Evolutionary conservation across 2,329 filamentous ascomycete genomes (phyloP), one percentile per base, ranked within the genome.

Genomic region (Fusarium brevicatenulatum): DNA sequence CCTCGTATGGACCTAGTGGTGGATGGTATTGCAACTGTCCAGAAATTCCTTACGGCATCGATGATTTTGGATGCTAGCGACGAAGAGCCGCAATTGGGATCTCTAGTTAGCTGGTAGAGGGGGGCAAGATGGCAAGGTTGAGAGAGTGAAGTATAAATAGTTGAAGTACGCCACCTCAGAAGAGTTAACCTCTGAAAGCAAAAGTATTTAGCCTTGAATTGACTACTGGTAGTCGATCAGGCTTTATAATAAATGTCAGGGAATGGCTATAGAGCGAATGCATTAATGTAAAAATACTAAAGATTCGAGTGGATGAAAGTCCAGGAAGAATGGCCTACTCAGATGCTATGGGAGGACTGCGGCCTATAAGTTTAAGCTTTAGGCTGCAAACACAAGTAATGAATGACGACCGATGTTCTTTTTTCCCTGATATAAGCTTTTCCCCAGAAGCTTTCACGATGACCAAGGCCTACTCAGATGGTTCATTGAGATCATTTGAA

Each of bases 201-300:
- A 11, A 23, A 34, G 23, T 13, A 1, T n/a, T 4, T 9, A 12
- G 28, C 8, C 21, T 16, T 21, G 25, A 15, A 18, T 10, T 7
- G 28, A n/a, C 15, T n/a, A 32, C 21, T 7, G 21, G 7, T 12
- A 3, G 21, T n/a, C 12, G 15, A 49, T 4, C 30, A 9, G 3
- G 3, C 0, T 8, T 18, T 18, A 6, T 11, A n/a, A n/a, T 5
- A 2, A 7, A 49, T 16, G 5, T 11, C 8, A 7, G 19, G 19
- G 25, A 7, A 21, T 30, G 15, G 21, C 2, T n/a, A 7, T 12
- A 16, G 11, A 12, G 15, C 9, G 15, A n/a, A 32, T 10, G 8
- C n/a, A 10, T 3, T n/a, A 6, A 4, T 12, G 5, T n/a, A 4
- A 12, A 18, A n/a, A 1, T 18, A 3, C 10, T 15, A 32, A n/a